Conservation (phyloP, 306 rosid genomes). For the Dalbergia cultrata region DNA sequence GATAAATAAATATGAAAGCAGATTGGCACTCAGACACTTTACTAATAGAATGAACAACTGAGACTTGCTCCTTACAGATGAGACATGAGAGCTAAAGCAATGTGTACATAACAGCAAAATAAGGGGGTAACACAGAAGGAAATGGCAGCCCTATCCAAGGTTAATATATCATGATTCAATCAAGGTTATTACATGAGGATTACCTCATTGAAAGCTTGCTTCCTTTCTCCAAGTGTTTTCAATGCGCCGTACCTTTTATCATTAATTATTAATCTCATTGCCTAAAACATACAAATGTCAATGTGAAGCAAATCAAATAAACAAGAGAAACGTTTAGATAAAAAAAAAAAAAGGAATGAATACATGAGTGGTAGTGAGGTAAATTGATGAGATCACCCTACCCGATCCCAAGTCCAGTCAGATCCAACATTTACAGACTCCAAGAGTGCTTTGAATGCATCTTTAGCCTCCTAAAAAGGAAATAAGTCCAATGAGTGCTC, state of each 20-base stretch:
- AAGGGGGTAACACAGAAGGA: not conserved
- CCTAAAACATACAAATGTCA: slow-evolving; percentile 56
- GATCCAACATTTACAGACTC: slow-evolving; percentile 88
- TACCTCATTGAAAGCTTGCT: slow-evolving; percentile 96
- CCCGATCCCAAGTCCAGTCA: slow-evolving; percentile 99
- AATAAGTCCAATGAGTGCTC: slow-evolving; percentile 28
- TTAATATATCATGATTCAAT: slow-evolving; percentile 15
- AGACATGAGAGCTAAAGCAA: slow-evolving; percentile 20
- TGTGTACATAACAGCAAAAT: not conserved
- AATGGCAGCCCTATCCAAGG: slow-evolving; percentile 13
- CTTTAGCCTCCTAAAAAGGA: slow-evolving; percentile 82
- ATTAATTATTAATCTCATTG: slow-evolving; percentile 88
- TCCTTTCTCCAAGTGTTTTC: slow-evolving; percentile 94
- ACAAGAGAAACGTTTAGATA: slow-evolving; percentile 23
- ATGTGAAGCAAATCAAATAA: slow-evolving; percentile 45
- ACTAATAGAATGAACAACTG: not conserved
- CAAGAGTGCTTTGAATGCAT: slow-evolving; percentile 84
- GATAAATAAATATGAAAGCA: too few species aligned
- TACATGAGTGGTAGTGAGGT: slow-evolving; percentile 18
- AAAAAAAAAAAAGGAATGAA: not conserved
- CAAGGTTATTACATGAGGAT: slow-evolving; percentile 43
- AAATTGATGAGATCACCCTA: slow-evolving; percentile 52
- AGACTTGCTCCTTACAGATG: slow-evolving; percentile 19
- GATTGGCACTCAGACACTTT: not conserved
- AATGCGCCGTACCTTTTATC: slow-evolving; percentile 91